Percentiles rank a stretch among this genome's conserved stretches.
Conservation (phyloP, 2,329 filamentous ascomycete species). For the Monosporascus sp. region DNA sequence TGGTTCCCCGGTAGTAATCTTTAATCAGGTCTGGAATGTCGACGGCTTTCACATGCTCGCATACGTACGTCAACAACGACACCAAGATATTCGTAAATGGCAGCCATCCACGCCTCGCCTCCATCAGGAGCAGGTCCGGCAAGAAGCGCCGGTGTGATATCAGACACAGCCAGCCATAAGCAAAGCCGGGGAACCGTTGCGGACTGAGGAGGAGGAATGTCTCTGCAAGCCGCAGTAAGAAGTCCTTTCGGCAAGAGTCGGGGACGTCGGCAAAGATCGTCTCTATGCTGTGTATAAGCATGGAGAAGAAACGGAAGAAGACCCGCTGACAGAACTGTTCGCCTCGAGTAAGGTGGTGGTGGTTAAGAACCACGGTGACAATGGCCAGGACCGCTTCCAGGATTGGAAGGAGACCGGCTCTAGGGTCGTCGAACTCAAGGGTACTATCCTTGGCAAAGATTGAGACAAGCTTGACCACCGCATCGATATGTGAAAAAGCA, state of each 20-base stretch:
- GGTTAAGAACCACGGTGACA: constrained; percentile 74
- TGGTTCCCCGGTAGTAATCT: constrained; percentile 76
- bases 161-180: constrained; percentile 78
- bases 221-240: constrained; percentile 66
- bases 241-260: constrained; percentile 58
- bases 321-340: constrained; percentile 82
- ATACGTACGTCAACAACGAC: constrained; percentile 66
- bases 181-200: constrained; percentile 70
- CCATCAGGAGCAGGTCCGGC: constrained; percentile 66
- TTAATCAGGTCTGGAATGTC: constrained; percentile 65
- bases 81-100: constrained; percentile 69
- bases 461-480: constrained; percentile 74
- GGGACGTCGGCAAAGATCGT: constrained; percentile 51
- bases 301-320: constrained; percentile 85
- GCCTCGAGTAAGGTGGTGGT: constrained; percentile 74
- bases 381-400: constrained; percentile 74
- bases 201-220: constrained; percentile 72
- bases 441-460: constrained; percentile 69
- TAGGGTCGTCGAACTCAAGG: constrained; percentile 52
- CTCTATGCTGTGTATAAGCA: constrained; percentile 71
- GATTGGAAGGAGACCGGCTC: constrained; percentile 61
- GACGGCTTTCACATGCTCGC: constrained; percentile 71
- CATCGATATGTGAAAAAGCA: constrained; percentile 62
- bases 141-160: constrained; percentile 82
- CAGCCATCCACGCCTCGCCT: constrained; percentile 67